These are phyloP conservation scores for Gossypium laxum DNA, from an alignment of 441 rosid species.

Conservation along the genomic window DNA sequence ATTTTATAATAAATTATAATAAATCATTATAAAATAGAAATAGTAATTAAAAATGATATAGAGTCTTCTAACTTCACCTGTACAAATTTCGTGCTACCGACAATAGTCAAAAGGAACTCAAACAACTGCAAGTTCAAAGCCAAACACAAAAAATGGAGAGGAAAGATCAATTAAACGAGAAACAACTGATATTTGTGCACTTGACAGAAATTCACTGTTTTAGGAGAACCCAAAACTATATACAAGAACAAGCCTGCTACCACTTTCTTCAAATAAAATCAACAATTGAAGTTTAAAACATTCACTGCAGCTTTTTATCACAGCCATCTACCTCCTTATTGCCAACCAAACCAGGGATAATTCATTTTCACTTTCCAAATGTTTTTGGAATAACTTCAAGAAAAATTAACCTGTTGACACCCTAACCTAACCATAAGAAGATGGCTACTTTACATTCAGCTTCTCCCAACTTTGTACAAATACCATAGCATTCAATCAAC, in stretches of 20 bases:
- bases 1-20: constrained; percentile 7
- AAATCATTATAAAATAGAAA: constrained; percentile 5
- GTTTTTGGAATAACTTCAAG: not conserved
- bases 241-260: not conserved
- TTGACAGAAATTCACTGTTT: not conserved
- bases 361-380: not conserved
- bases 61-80: constrained; percentile 45
- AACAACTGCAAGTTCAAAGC: constrained; percentile 49
- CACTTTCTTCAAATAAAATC: constrained; percentile 7
- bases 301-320: not conserved
- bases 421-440: not conserved
- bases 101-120: constrained; percentile 76
- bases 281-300: not conserved
- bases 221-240: not conserved
- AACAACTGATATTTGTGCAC: constrained; percentile 8
- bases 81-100: constrained; percentile 54
- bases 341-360: constrained; percentile 1
- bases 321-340: not conserved
- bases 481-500: constrained; percentile 4
- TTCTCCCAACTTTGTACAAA: constrained; percentile 4
- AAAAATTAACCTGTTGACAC: not conserved
- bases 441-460: not conserved
- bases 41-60: not conserved
- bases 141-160: not conserved
- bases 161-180: constrained; percentile 20